These are phyloP conservation scores for Paracoccidioides brasiliensis DNA, from an alignment of 2,329 filamentous ascomycete species.

Conservation along the genomic window DNA sequence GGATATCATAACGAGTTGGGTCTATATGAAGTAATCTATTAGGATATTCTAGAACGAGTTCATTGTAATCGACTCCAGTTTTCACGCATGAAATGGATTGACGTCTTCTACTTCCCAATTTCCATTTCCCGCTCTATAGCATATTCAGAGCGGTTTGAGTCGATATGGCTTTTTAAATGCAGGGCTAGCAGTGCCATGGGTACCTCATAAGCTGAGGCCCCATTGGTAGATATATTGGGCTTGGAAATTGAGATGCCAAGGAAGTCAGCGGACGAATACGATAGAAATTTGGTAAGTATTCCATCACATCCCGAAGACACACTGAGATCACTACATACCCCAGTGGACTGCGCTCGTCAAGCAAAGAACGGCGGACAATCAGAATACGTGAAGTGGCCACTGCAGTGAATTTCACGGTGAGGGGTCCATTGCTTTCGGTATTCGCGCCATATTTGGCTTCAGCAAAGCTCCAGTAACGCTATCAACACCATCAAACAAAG, in stretches of 20 bases:
- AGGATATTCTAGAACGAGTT: not conserved
- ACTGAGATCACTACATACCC: not conserved
- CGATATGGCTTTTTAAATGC: no score
- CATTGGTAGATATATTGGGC: no score
- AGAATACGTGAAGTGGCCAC: not conserved
- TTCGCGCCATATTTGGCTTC: not conserved
- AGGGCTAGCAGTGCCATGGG: no score
- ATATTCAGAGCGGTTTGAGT: no score
- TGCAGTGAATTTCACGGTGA: not conserved
- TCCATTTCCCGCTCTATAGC: no score
- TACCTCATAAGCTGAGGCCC: no score
- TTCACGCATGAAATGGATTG: not conserved
- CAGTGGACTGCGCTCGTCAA: not conserved
- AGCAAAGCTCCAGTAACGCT: constrained; percentile 3
- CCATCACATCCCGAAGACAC: no score
- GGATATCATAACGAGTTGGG: not conserved
- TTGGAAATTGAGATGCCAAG: no score
- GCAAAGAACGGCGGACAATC: not conserved
- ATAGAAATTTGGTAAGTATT: no score
- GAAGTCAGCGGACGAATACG: no score
- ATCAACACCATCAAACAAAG: constrained; percentile 11
- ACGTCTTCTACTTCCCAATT: no score
- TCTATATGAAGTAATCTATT: not conserved
- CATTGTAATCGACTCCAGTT: not conserved
- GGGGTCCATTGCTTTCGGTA: not conserved